A percentile compares a stretch with the other conserved stretches of the same genome.
Evolutionary conservation across 208 protist genomes (phyloP).

Genomic region (Leishmania arabica): DNA sequence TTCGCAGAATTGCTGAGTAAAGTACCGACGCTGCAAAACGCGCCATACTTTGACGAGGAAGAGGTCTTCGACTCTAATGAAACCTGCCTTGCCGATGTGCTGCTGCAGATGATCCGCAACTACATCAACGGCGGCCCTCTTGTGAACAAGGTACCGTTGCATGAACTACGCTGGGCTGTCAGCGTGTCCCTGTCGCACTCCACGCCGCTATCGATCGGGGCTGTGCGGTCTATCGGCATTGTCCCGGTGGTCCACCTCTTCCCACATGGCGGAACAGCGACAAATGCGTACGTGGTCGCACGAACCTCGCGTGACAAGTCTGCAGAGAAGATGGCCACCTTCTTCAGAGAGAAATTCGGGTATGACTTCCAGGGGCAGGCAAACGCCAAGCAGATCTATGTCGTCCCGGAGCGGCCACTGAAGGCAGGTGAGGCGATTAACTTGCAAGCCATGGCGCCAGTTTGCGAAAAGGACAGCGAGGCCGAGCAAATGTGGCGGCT

Average conservation of each 20-base stretch:
- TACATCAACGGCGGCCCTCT: conserved; percentile 90
- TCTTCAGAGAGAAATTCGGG: conserved; percentile 52
- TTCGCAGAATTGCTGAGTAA: conserved; percentile 76
- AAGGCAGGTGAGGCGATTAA: conserved; percentile 71
- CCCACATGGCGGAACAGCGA: conserved; percentile 75
- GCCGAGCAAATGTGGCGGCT: conserved; percentile 87
- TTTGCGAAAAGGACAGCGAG: conserved; percentile 82
- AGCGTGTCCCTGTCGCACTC: conserved; percentile 86
- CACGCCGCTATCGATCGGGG: conserved; percentile 76
- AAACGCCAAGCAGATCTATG: conserved; percentile 74
- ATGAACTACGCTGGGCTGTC: conserved; percentile 88
- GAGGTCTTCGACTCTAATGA: conserved; percentile 70
- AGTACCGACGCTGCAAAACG: conserved; percentile 81
- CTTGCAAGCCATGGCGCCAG: conserved; percentile 88
- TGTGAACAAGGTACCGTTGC: conserved; percentile 77
- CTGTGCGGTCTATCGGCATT: conserved; percentile 77
- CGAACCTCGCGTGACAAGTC: conserved; percentile 49
- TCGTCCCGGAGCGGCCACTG: conserved; percentile 61
- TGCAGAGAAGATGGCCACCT: conserved; percentile 50
- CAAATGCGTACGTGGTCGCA: conserved; percentile 73
- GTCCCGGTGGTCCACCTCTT: conserved; percentile 89
- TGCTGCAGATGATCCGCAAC: conserved; percentile 93
- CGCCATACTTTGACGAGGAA: conserved; percentile 85
- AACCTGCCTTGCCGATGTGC: conserved; percentile 79
- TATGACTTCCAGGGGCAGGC: conserved; percentile 55